Evolutionary conservation across 2,329 filamentous ascomycete species (phyloP), one percentile per base, ranked within the genome.

Genomic region (Peltaster fructicola): DNA sequence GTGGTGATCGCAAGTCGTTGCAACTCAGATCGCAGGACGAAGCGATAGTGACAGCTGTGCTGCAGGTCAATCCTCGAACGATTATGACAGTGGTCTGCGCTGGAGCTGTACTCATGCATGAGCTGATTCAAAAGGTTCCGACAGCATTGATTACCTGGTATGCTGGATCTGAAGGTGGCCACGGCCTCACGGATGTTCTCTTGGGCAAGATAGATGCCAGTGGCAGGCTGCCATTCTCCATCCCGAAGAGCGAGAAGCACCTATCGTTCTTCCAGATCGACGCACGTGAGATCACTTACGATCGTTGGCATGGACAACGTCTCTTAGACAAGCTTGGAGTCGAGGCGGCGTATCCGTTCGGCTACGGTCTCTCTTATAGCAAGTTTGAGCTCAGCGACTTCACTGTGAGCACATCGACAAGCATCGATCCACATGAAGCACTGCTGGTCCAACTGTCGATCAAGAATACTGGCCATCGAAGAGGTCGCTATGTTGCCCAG

Each of bases 251-350:
- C 7, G 42, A 45, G 18, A 14, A 24, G 1, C 34, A 44, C 19
- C 30, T 44, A 4, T 38, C 39, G 5, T 30, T 24, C 15, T 41
- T 36, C 11, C 36, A 42, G 15, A 32, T 29, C 8, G 25, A 40
- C n/a, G 34, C 36, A 8, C 27, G 21, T 4, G 26, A 29, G 10
- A 38, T 41, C 12, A 15, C 20, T 8, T 43, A 42, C 10, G 33
- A 41, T 22, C 33, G 34, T 3, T 43, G 39, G 37, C 39, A 31
- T 25, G 40, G 41, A 8, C 40, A 43, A 17, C 27, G 34, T 14
- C 23, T 40, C 8, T 29, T 44, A 6, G 40, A 43, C 24, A 36
- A 33, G 21, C 26, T 38, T 8, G 27, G 29, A 8, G 31, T 32
- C 33, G 43, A 24, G 12, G 32, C 34, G 7, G 22, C 21, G 4